Percentiles rank a stretch among this genome's conserved stretches.
Evolutionary conservation across 2,329 filamentous ascomycete species (phyloP).

Genomic region (Calonectria multiphialidica): DNA sequence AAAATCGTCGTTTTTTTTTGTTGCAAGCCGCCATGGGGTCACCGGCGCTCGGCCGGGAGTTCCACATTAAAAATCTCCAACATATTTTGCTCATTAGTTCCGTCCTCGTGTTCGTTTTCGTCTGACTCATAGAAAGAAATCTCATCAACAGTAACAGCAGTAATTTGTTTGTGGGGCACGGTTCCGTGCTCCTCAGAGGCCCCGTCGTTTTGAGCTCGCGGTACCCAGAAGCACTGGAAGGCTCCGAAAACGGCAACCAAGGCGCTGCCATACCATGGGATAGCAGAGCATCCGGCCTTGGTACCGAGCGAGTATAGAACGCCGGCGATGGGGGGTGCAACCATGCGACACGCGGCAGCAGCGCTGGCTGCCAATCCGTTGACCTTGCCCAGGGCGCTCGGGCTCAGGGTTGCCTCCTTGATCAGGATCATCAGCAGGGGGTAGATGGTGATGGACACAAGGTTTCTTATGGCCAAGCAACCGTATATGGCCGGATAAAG

Average conservation of each 20-base stretch:
- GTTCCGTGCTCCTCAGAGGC: constrained; percentile 46
- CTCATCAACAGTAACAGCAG: constrained; percentile 44
- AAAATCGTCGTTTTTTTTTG: not conserved
- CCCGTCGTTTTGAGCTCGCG: constrained; percentile 45
- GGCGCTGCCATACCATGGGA: constrained; percentile 74
- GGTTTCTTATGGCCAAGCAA: constrained; percentile 68
- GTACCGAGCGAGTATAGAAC: constrained; percentile 73
- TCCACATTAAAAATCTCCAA: not conserved
- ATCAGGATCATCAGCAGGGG: constrained; percentile 75
- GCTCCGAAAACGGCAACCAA: constrained; percentile 68
- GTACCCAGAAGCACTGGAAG: constrained; percentile 70
- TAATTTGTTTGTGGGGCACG: constrained; percentile 29
- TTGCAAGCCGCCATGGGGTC: not conserved
- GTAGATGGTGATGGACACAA: constrained; percentile 74
- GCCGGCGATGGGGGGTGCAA: constrained; percentile 74
- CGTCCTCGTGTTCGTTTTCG: constrained; percentile 4
- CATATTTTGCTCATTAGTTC: not conserved
- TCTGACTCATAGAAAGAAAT: constrained; percentile 45
- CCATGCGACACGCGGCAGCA: constrained; percentile 75
- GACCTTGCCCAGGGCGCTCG: constrained; percentile 70
- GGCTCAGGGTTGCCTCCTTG: constrained; percentile 73
- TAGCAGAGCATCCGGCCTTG: constrained; percentile 68
- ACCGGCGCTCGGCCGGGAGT: not conserved
- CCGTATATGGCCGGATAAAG: constrained; percentile 70
- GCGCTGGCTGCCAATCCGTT: constrained; percentile 76